Conservation (phyloP, 306 rosid genomes). For the Quercus mongolica region DNA sequence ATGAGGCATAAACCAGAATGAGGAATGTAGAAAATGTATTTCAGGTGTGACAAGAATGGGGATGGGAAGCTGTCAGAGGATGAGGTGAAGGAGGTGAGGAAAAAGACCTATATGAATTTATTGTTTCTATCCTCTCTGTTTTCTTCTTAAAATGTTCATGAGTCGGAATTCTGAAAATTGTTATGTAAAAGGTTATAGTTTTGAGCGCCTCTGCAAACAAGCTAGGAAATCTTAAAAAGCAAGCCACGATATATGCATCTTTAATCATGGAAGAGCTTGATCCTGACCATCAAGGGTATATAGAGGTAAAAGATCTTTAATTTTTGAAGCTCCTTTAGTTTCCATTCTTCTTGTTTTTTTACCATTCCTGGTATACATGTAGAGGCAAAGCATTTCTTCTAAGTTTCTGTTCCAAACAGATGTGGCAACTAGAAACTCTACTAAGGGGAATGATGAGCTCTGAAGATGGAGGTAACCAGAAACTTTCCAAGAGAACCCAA, state of each 20-base stretch:
- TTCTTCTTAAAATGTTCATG: neutral
- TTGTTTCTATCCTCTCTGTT: neutral
- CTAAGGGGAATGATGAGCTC: slow-evolving; percentile 53
- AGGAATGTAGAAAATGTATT: slow-evolving; percentile 15
- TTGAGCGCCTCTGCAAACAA: slow-evolving; percentile 89
- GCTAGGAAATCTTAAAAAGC: slow-evolving; percentile 67
- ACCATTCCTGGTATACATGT: neutral
- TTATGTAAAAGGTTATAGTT: slow-evolving; percentile 72
- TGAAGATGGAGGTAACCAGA: slow-evolving; percentile 37
- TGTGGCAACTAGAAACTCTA: slow-evolving; percentile 81
- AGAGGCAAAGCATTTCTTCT: neutral
- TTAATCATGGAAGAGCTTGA: slow-evolving; percentile 95
- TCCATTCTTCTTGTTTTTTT: neutral
- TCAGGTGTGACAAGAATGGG: slow-evolving; percentile 97
- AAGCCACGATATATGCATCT: slow-evolving; percentile 68
- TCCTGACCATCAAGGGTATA: slow-evolving; percentile 82
- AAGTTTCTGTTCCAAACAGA: slow-evolving; percentile 36
- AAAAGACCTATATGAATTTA: slow-evolving; percentile 7
- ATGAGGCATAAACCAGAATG: neutral
- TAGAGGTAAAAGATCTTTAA: slow-evolving; percentile 54
- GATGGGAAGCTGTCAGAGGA: slow-evolving; percentile 90
- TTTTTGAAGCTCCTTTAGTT: neutral
- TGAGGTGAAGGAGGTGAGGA: slow-evolving; percentile 81
- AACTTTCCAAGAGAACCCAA: slow-evolving; percentile 12
- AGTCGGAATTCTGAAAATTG: slow-evolving; percentile 22